Evolutionary conservation across 2,329 filamentous ascomycete genomes (phyloP), one percentile per base, ranked within the genome.

Genomic region (Dryadomyces quercus-mongolicae): DNA sequence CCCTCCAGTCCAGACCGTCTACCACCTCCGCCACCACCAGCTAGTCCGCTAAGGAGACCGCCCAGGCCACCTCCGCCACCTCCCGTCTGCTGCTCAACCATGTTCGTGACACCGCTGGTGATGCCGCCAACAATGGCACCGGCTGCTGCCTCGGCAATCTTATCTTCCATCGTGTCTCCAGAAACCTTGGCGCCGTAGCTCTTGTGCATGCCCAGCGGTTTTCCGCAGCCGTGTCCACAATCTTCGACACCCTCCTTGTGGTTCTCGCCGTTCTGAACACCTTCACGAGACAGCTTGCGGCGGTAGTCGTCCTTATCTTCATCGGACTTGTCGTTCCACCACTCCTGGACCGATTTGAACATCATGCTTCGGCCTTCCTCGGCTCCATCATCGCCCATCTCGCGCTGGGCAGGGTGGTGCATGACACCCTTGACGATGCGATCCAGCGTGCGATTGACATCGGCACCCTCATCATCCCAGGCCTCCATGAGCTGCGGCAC

Each of bases 401-500:
- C 71, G 55, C 86, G 83, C 61, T 89, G 83, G 49, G 89, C 88
- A 2, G 91, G 92, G 68, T 96, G 91, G 64, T 95, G 88, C 67
- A 96, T 81, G 40, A 95, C 84, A 57, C 88, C 90, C 50, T 80
- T 70, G 63, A 95, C 82, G 67, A 96, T 91, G 58, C 85, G 82
- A 64, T 84, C 80, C 60, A 93, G 74, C 2, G 84, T 82, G 55
- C 81, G 77, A 58, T 87, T 75, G 44, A 88, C 71, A 62, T 95
- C 86, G 55, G 77, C 73, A 54, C 70, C 65, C 44, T 92, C 82
- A 60, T 95, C 78, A 63, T 96, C 91, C 82, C 91, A 94, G 62
- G 85, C 87, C 40, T 86, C 74, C 72, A 96, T 93, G 57, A 96
- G 72, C 67, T 95, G 89, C 9, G 92, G 92, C 15, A 95, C 88